Base-by-base conservation (phyloP, 228 moss, liverwort and hornwort species). In the Sphagnum fallax region DNA sequence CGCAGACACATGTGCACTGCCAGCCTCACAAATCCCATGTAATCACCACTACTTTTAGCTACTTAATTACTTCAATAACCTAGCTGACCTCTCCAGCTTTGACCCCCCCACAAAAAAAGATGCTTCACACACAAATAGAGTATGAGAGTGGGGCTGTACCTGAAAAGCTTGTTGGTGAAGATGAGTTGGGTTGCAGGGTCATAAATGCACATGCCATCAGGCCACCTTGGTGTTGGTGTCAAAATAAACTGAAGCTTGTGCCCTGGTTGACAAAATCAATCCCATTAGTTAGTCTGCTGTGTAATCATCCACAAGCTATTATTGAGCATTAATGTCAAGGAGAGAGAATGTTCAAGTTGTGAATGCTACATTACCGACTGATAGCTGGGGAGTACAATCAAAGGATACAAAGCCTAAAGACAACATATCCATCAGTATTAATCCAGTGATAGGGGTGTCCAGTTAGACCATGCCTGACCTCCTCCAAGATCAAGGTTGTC, bases 181-280 rank as follows among this genome's bases (percentile, higher is more conserved):
- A 96, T 80, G 47, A 96, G 83, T 62, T 92, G 91, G 62, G 83
- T 89, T 52, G 81, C 91, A 75, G 87, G 81, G 77, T 96, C 96
- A 61, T 92, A 96, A 47, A 83, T 83, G 81, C 91, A 91, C 88
- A 96, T 78, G 68, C 89, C 74, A 78, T 96, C 96, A 49, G 96
- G 96, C 96, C 96, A 96, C 59, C 96, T 89, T 16, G 96, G 92
- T 53, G 96, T 92, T 13, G 96, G 92, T 69, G 88, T 96, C 74
- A 91, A 76, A 80, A 80, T 52, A 72, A 92, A 96, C 66, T 84
- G 80, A 74, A 96, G 86, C 70, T 89, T 84, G 65, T 91, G 96
- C 63, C 92, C 95, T 95, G 89, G 49, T 71, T 67, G 72, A 67
- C 64, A 32, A 49, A 14, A 52, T 51, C 52, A 47, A 62, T 11